Percentiles rank a stretch among this genome's conserved stretches.
Evolutionary conservation across 139 green algal species (phyloP).

Genomic region (Coccomyxa sp.): DNA sequence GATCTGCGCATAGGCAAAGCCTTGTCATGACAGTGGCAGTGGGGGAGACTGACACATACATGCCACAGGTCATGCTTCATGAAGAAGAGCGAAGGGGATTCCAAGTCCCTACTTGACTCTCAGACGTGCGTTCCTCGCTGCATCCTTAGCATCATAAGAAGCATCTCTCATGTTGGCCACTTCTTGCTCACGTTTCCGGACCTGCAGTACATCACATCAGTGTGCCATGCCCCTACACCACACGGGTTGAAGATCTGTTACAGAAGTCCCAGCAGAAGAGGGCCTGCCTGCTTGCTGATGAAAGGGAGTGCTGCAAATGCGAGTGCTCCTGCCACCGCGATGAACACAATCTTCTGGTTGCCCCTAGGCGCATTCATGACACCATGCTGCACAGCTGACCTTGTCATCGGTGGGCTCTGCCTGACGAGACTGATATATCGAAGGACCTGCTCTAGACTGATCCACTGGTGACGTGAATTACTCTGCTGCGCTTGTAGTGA

Average conservation of each 20-base stretch:
- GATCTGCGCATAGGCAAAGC: neutral
- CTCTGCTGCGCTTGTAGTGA: too few species aligned
- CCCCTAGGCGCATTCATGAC: neutral
- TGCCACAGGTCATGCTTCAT: neutral
- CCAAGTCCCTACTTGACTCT: neutral
- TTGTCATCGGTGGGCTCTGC: neutral
- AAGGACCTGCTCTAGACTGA: too few species aligned
- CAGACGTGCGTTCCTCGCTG: neutral
- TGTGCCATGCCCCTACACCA: too few species aligned
- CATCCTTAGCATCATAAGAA: constrained; percentile 4
- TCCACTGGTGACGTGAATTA: too few species aligned
- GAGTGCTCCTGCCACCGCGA: neutral
- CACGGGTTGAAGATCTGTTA: too few species aligned
- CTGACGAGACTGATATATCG: neutral
- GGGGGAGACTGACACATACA: neutral
- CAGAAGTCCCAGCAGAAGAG: too few species aligned
- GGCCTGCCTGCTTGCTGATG: neutral
- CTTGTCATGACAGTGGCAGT: neutral
- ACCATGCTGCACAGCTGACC: neutral
- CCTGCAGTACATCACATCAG: neutral
- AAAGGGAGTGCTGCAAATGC: neutral
- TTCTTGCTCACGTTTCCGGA: neutral
- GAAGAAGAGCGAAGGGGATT: neutral
- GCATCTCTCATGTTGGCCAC: constrained; percentile 2
- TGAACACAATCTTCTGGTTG: neutral